Base-by-base conservation (phyloP, 2,329 filamentous ascomycete species). In the Calonectria pseudoturangicola region DNA sequence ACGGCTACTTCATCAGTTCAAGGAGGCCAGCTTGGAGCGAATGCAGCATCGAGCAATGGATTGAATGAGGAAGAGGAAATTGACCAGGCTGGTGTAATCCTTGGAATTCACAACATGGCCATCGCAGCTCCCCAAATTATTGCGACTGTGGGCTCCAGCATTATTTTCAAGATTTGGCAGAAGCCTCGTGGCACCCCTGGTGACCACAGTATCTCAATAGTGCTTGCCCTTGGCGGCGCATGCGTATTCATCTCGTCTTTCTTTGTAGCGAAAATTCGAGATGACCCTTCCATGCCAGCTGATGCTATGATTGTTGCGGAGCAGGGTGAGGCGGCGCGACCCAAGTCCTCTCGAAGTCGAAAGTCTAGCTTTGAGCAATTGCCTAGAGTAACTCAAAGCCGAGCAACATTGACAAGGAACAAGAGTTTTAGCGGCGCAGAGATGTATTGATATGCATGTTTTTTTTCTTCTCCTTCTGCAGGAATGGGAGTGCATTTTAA, bases 101-200 rank as follows among this genome's bases (percentile, higher is more conserved):
- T 98, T 2, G 96, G 96, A 10, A 95, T 98, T 68, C 96, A 98
- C 87, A 98, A 98, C 83, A 96, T 98, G 85, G 93, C 96, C 18
- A 94, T 98, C 77, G 95, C 96, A 0, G 92, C 95, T 6, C 96
- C 96, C 1, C 96, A 98, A 82, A 96, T 98, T 73, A 89, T 98
- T 68, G 95, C 96, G 13, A 98, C 95, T 7, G 86, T 98, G 33
- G 92, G 94, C 28, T 96, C 94, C 72, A 95, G 93, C 80, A 87
- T 93, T 72, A 94, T 98, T 74, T 98, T 98, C 86, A 93, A 92
- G 81, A 86, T 93, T 48, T 90, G 96, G 79, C 96, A 98, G 85
- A 98, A 98, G 84, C 95, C 95, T 0, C 90, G 96, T 74, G 96
- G 95, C 5, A 91, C 89, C 5, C 93, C 95, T 0, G 96, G 95